Evolutionary conservation across 257 asterid genomes (phyloP).

Genomic region (Solanum ahanhuiri): DNA sequence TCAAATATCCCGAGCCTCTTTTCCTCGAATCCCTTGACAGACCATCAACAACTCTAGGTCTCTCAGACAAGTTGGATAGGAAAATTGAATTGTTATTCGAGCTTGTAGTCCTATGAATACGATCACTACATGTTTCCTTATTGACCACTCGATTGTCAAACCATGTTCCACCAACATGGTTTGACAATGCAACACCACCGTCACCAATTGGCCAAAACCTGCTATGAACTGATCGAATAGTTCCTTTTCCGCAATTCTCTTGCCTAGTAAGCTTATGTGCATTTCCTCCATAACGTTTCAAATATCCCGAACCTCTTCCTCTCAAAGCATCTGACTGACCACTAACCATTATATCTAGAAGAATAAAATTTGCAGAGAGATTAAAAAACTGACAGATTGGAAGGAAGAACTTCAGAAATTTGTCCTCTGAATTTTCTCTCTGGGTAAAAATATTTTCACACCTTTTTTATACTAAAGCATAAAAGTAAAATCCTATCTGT

Average conservation of each 20-base stretch:
- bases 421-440: background rate
- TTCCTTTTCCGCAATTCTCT: constrained; percentile 34
- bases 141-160: constrained; percentile 25
- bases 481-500: background rate
- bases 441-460: background rate
- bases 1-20: constrained; percentile 24
- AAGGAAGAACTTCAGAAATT: background rate
- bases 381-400: background rate
- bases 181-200: constrained; percentile 61
- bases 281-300: constrained; percentile 31
- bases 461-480: background rate
- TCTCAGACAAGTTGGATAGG: constrained; percentile 70
- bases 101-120: constrained; percentile 12
- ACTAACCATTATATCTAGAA: background rate
- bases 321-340: constrained; percentile 34
- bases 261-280: constrained; percentile 40
- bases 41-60: constrained; percentile 35
- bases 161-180: constrained; percentile 38
- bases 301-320: background rate
- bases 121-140: constrained; percentile 48
- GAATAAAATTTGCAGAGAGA: background rate
- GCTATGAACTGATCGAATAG: background rate
- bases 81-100: constrained; percentile 29
- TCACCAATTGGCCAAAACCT: constrained; percentile 85
- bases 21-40: constrained; percentile 42